Evolutionary conservation across 805 yeast species (phyloP).

Genomic region (Starmera pachycereana): DNA sequence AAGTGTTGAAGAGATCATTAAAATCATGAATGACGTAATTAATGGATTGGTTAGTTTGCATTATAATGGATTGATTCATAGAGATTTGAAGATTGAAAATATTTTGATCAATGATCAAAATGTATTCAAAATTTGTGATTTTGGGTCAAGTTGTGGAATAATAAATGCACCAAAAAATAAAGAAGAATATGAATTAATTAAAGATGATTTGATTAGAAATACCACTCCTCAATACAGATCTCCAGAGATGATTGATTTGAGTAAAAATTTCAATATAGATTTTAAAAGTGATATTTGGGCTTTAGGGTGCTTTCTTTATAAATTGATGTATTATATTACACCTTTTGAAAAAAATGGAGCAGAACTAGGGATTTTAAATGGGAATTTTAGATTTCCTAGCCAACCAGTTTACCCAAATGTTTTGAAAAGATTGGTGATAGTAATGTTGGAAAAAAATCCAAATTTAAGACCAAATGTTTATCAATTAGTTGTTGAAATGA

Average conservation of each 20-base stretch:
- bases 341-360: constrained; percentile 76
- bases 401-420: constrained; percentile 61
- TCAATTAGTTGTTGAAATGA: constrained; percentile 60
- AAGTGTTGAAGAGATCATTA: constrained; percentile 63
- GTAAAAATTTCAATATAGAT: constrained; percentile 74
- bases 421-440: constrained; percentile 63
- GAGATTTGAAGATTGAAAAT: constrained; percentile 92
- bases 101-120: constrained; percentile 67
- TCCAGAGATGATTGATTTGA: constrained; percentile 93
- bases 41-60: constrained; percentile 84
- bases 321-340: constrained; percentile 84
- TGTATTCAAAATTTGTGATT: constrained; percentile 80
- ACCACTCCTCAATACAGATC: constrained; percentile 94
- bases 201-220: constrained; percentile 78
- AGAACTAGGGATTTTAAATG: constrained; percentile 78
- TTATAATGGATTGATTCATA: constrained; percentile 58
- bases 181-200: constrained; percentile 62
- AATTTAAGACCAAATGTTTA: constrained; percentile 75
- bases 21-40: constrained; percentile 75
- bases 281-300: constrained; percentile 97
- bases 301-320: constrained; percentile 81
- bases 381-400: constrained; percentile 68
- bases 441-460: constrained; percentile 79
- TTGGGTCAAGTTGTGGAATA: constrained; percentile 76
- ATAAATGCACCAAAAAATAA: constrained; percentile 66